Percentiles rank a stretch among this genome's conserved stretches.
phyloP scores from a whole-genome alignment of 2,329 filamentous ascomycete species.

The Aphanoascus verrucosus region DNA sequence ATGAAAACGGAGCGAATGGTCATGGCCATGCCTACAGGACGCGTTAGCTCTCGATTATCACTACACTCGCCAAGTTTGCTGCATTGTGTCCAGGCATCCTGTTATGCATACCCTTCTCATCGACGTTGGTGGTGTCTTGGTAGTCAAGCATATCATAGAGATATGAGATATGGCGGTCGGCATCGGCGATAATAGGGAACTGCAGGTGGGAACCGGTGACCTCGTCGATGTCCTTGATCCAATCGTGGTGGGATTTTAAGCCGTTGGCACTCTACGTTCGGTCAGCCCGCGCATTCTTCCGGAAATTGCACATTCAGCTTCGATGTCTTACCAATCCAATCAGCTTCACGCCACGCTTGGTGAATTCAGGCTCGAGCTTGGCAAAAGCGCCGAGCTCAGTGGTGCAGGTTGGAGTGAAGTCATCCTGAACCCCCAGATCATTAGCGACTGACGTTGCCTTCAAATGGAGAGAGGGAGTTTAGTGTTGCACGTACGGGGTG shows the following conservation, averaged over 20 bases:
- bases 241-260: constrained; percentile 68
- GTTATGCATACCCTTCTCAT: constrained; percentile 50
- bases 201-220: constrained; percentile 57
- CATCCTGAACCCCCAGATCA: constrained; percentile 31
- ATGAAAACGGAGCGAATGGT: constrained; percentile 92
- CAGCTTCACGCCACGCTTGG: constrained; percentile 77
- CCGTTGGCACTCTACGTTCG: constrained; percentile 58
- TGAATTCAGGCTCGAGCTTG: constrained; percentile 78
- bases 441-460: background rate
- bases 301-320: background rate
- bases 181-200: constrained; percentile 76
- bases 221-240: constrained; percentile 84
- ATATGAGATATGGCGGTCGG: constrained; percentile 64
- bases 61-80: background rate
- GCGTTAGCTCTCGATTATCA: background rate
- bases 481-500: constrained; percentile 43
- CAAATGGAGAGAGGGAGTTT: background rate
- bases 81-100: background rate
- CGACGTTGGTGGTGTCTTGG: constrained; percentile 71
- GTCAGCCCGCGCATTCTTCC: background rate
- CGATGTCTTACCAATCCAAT: constrained; percentile 57
- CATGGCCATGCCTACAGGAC: constrained; percentile 53
- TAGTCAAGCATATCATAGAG: constrained; percentile 76
- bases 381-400: constrained; percentile 90
- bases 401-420: constrained; percentile 92